These are phyloP conservation scores for Plasmodium falciparum DNA, from an alignment of 169 alveolate species.

Conservation along the genomic window DNA sequence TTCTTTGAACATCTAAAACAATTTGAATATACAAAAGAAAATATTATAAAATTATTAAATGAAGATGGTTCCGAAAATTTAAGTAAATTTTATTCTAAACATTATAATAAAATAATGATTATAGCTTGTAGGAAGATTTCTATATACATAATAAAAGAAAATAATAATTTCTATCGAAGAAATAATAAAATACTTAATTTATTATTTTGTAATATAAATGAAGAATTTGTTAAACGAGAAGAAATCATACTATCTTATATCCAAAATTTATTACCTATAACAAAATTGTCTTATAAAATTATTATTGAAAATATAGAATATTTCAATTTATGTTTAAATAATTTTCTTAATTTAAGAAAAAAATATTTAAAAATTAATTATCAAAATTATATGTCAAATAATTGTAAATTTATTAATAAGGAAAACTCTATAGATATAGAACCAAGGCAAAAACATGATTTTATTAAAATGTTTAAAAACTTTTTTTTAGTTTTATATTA, in stretches of 20 bases:
- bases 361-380: constrained; percentile 44
- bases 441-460: constrained; percentile 20
- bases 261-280: constrained; percentile 36
- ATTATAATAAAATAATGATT: constrained; percentile 59
- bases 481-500: constrained; percentile 49
- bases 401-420: constrained; percentile 11
- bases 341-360: constrained; percentile 49
- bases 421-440: constrained; percentile 7
- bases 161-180: constrained; percentile 14
- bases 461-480: constrained; percentile 37
- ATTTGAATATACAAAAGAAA: constrained; percentile 65
- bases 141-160: constrained; percentile 46
- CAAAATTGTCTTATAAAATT: constrained; percentile 71
- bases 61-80: constrained; percentile 59
- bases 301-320: constrained; percentile 67
- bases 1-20: constrained; percentile 68
- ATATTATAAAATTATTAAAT: constrained; percentile 50
- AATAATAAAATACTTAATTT: constrained; percentile 17
- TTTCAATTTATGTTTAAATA: constrained; percentile 55
- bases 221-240: constrained; percentile 48
- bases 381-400: constrained; percentile 18
- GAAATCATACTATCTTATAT: constrained; percentile 30
- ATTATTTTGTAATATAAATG: constrained; percentile 28
- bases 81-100: constrained; percentile 35
- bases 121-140: constrained; percentile 56